Percentiles rank a stretch among this genome's conserved stretches.
These are phyloP conservation scores for Exophiala mesophila DNA, from an alignment of 2,329 filamentous ascomycete species.

Conservation along the genomic window DNA sequence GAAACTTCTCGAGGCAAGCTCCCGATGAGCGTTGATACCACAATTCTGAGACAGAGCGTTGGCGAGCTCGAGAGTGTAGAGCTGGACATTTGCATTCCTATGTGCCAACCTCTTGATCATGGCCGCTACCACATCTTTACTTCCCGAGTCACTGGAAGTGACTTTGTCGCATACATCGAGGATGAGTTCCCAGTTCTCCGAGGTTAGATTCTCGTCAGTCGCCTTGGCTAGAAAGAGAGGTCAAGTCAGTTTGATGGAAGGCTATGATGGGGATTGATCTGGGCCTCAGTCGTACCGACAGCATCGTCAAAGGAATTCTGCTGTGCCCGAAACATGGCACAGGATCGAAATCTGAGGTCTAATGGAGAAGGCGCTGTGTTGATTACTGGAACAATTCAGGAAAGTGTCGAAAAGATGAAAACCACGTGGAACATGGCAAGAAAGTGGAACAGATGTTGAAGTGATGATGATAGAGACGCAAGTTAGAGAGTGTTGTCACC, in stretches of 20 bases:
- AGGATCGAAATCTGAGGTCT: too few relatives aligned
- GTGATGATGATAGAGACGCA: background rate
- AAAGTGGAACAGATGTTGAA: background rate
- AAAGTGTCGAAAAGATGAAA: too few relatives aligned
- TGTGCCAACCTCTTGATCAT: slow-evolving; percentile 90
- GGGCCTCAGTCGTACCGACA: slow-evolving; percentile 58
- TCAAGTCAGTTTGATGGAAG: too few relatives aligned
- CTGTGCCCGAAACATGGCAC: slow-evolving; percentile 55
- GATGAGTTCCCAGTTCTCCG: slow-evolving; percentile 71
- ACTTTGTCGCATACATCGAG: slow-evolving; percentile 61
- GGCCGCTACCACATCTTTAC: slow-evolving; percentile 77
- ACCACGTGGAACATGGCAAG: too few relatives aligned
- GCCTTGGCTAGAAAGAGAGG: slow-evolving; percentile 58
- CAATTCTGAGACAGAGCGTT: slow-evolving; percentile 93
- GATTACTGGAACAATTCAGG: too few relatives aligned
- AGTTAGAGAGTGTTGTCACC: background rate
- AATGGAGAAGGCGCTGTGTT: background rate
- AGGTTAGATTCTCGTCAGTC: slow-evolving; percentile 95
- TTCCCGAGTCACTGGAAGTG: slow-evolving; percentile 39
- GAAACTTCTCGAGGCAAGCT: slow-evolving; percentile 84
- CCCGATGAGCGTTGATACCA: slow-evolving; percentile 77
- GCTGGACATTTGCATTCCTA: slow-evolving; percentile 90
- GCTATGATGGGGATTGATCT: too few relatives aligned
- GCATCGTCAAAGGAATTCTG: slow-evolving; percentile 67
- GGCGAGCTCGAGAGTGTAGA: slow-evolving; percentile 87